phyloP scores from a whole-genome alignment of 2,329 filamentous ascomycete species.

The Aspergillus niger region DNA sequence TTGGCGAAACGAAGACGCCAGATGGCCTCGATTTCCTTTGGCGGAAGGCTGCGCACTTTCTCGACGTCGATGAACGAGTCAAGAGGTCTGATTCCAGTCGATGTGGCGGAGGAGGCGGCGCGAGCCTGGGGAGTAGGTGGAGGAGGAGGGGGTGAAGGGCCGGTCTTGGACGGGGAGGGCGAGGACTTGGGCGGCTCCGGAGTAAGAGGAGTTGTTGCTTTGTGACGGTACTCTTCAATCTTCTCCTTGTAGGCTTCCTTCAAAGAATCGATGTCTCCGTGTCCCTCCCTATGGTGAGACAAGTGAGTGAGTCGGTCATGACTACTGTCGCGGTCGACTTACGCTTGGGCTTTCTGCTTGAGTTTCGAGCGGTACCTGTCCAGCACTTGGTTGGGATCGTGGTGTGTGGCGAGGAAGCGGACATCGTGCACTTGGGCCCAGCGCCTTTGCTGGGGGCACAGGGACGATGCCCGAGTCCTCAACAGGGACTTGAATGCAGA shows the following conservation, averaged over 20 bases:
- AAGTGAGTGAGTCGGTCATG: neutral
- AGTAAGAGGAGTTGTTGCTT: constrained; percentile 61
- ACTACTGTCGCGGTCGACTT: constrained; percentile 26
- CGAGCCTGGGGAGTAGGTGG: constrained; percentile 37
- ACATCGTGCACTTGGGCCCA: constrained; percentile 93
- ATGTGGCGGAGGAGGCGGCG: constrained; percentile 49
- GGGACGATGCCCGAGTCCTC: constrained; percentile 30
- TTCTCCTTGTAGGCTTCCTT: constrained; percentile 82
- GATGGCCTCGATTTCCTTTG: constrained; percentile 79
- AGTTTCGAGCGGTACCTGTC: constrained; percentile 91
- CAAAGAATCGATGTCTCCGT: constrained; percentile 60
- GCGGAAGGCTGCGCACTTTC: constrained; percentile 72
- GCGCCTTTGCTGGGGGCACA: constrained; percentile 63
- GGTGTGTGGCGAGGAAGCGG: constrained; percentile 81
- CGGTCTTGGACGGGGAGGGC: constrained; percentile 38
- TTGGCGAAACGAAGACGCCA: constrained; percentile 87
- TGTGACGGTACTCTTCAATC: constrained; percentile 70
- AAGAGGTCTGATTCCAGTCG: constrained; percentile 63
- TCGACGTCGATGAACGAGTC: constrained; percentile 74
- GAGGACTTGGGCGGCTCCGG: constrained; percentile 39
- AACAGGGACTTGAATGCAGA: constrained; percentile 54
- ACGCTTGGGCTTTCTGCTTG: constrained; percentile 73
- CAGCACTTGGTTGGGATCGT: constrained; percentile 63
- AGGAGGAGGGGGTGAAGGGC: constrained; percentile 34
- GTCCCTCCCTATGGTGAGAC: constrained; percentile 60